Conservation (phyloP, 495 filamentous ascomycete species). For the Annulohypoxylon moriforme region DNA sequence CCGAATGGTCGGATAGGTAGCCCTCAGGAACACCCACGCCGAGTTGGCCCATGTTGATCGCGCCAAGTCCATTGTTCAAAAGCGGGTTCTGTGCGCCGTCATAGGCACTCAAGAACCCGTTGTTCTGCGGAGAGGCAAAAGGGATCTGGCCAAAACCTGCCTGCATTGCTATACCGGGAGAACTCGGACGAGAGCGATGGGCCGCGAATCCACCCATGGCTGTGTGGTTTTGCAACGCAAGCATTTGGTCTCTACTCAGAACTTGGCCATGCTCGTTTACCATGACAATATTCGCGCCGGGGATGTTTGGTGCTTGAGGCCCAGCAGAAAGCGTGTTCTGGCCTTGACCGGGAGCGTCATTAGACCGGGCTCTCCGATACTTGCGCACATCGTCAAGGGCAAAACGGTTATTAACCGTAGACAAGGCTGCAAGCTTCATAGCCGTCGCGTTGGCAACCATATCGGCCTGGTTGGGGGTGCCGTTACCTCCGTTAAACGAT, state of each 20-base stretch:
- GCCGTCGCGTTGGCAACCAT: slow-evolving; percentile 99
- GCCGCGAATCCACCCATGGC: slow-evolving; percentile 76
- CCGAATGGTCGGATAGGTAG: slow-evolving; percentile 94
- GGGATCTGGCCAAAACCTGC: slow-evolving; percentile 72
- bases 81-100: slow-evolving; percentile 75
- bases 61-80: slow-evolving; percentile 77
- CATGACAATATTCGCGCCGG: slow-evolving; percentile 80
- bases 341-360: slow-evolving; percentile 75
- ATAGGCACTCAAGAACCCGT: slow-evolving; percentile 92
- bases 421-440: slow-evolving; percentile 97
- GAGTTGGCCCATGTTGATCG: slow-evolving; percentile 80
- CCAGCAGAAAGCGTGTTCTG: slow-evolving; percentile 57
- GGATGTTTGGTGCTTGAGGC: slow-evolving; percentile 61
- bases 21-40: slow-evolving; percentile 77
- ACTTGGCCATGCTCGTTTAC: slow-evolving; percentile 93
- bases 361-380: slow-evolving; percentile 89
- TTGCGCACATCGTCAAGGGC: slow-evolving; percentile 95
- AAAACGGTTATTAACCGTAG: slow-evolving; percentile 98
- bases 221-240: slow-evolving; percentile 87
- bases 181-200: slow-evolving; percentile 90
- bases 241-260: slow-evolving; percentile 82
- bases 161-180: slow-evolving; percentile 89
- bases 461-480: slow-evolving; percentile 77
- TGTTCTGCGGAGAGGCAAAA: slow-evolving; percentile 92
- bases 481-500: slow-evolving; percentile 73